These are phyloP conservation scores for Diaporthe capsici DNA, from an alignment of 2,329 filamentous ascomycete genomes.

Conservation along the genomic window DNA sequence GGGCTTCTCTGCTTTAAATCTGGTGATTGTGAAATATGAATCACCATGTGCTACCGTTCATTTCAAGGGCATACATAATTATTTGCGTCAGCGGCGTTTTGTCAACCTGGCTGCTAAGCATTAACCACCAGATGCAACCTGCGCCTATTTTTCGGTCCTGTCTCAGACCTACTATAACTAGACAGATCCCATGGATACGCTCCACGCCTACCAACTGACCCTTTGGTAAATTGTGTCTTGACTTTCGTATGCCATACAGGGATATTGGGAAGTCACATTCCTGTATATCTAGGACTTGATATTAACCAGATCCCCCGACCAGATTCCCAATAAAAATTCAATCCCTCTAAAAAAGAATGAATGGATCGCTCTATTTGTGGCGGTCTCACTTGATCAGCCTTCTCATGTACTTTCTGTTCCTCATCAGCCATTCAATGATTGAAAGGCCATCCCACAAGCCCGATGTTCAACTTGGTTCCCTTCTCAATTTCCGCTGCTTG, in stretches of 20 bases:
- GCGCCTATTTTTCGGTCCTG: background rate
- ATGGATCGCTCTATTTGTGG: background rate
- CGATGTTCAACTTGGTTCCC: background rate
- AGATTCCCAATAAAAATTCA: too few relatives aligned
- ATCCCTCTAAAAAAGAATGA: too few relatives aligned
- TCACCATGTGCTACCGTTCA: background rate
- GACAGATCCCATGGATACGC: background rate
- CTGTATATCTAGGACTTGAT: background rate
- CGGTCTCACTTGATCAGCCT: background rate
- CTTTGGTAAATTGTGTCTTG: background rate
- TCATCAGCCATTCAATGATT: background rate
- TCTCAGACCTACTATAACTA: background rate
- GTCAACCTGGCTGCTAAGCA: background rate
- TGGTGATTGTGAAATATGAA: background rate
- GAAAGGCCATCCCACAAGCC: conserved; percentile 13
- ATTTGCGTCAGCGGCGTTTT: background rate
- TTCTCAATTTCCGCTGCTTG: conserved; percentile 6
- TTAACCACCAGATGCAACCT: background rate
- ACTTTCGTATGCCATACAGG: background rate
- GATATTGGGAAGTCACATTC: too few relatives aligned
- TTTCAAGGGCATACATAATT: background rate
- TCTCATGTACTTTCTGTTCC: background rate
- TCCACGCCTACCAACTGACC: background rate
- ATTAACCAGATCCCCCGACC: background rate
- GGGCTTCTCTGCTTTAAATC: background rate